Evolutionary conservation across 192 early-diverging fungal species (phyloP).

Genomic region (Coemansia sp.): DNA sequence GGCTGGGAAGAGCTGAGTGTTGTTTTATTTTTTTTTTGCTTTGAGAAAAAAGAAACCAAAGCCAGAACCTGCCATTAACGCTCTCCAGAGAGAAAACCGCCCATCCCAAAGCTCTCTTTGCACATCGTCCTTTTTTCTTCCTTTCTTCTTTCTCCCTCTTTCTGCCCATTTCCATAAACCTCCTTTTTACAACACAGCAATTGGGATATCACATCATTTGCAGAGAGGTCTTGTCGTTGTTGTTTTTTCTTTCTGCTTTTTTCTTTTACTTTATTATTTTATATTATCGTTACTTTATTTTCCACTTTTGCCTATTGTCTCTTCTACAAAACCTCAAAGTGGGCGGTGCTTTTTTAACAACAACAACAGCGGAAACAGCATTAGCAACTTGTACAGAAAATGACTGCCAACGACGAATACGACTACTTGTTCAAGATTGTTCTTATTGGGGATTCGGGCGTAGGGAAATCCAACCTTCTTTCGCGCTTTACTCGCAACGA

Average conservation of each 20-base stretch:
- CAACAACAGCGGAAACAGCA: background rate
- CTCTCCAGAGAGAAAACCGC: no score
- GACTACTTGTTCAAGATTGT: constrained; percentile 91
- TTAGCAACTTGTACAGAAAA: constrained; percentile 12
- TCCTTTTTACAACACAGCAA: constrained; percentile 3
- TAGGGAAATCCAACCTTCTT: constrained; percentile 98
- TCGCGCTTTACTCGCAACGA: constrained; percentile 97
- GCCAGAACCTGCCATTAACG: no score
- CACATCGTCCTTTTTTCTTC: background rate
- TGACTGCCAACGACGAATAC: constrained; percentile 70
- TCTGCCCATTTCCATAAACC: background rate
- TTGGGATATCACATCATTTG: background rate
- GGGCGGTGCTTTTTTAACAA: background rate
- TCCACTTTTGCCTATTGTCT: background rate
- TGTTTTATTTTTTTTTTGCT: background rate
- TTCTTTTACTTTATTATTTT: constrained; percentile 7
- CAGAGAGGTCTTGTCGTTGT: background rate
- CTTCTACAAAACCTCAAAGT: no score
- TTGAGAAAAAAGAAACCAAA: background rate
- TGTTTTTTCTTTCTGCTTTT: background rate
- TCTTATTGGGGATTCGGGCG: constrained; percentile 92
- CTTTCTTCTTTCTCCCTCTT: constrained; percentile 1
- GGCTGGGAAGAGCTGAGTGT: no score
- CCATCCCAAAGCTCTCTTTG: background rate
- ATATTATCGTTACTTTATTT: constrained; percentile 12